Evolutionary conservation across 2,329 filamentous ascomycete genomes (phyloP), one percentile per base, ranked within the genome.

Genomic region (Verticillium nubilum): DNA sequence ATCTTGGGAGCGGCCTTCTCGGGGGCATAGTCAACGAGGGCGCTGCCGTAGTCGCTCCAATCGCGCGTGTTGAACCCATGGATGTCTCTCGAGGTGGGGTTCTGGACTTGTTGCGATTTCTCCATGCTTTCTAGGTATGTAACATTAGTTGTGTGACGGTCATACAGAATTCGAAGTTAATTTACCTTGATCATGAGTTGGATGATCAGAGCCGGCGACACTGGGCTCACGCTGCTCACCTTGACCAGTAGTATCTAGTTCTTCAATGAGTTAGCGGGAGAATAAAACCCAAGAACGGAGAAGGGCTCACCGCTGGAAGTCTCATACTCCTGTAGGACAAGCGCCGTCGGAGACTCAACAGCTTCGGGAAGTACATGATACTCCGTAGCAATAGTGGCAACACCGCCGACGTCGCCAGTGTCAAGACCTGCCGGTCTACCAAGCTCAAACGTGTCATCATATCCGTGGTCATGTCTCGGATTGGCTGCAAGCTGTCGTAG

Each of bases 11-110:
- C 56, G 17, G 55, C 52, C 19, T 57, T 58, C 4, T 61, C 53
- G 5, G 50, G n/a, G 7, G 55, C 54, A 31, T 61, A 58, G 50
- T 61, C 61, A 4, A 59, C 59, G 9, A 63, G 55, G 15, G 59
- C 56, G 54, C 62, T 63, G 25, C 54, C 42, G 25, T 62, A 60
- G 23, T 58, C 58, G n/a, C 55, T 53, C 62, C 60, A 62, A n/a
- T 64, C 56, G 25, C 54, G 60, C 25, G 53, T 54, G 15, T 54
- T 57, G 42, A 47, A 47, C 42, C n/a, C 23, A 19, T 25, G 23
- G 5, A 9, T 23, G 9, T 7, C 42, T 19, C 23, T 47, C 5
- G 19, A 6, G 42, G 19, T 12, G 23, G 42, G 42, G 9, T 13
- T 17, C 9, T 42, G 15, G 17, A 3, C 1, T 6, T n/a, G 17